phyloP scores from a whole-genome alignment of 169 alveolate species.

The Plasmodium chabaudi region DNA sequence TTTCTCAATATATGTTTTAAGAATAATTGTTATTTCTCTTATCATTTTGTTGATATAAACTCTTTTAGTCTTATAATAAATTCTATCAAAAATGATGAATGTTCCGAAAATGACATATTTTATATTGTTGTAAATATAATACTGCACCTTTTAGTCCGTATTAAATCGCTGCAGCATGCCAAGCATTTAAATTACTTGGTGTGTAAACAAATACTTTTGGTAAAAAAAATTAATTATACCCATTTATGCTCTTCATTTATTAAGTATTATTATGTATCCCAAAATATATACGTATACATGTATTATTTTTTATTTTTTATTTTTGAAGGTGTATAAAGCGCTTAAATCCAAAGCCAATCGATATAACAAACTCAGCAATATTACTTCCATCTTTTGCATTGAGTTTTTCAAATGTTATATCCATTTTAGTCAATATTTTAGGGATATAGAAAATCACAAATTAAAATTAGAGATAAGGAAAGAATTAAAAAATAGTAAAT shows the following conservation, averaged over 20 bases:
- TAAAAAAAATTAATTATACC: constrained; percentile 1
- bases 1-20: neutral
- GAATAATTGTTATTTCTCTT: constrained; percentile 40
- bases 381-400: constrained; percentile 10
- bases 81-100: constrained; percentile 9
- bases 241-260: neutral
- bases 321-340: constrained; percentile 17
- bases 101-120: constrained; percentile 16
- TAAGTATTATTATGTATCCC: neutral
- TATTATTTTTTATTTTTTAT: neutral
- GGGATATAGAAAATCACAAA: constrained; percentile 37
- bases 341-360: neutral
- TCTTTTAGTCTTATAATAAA: constrained; percentile 43
- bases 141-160: constrained; percentile 11
- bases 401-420: constrained; percentile 59
- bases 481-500: constrained; percentile 9
- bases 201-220: constrained; percentile 36
- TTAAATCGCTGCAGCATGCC: constrained; percentile 24
- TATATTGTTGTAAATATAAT: constrained; percentile 33
- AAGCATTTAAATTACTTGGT: constrained; percentile 8
- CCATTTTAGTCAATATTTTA: constrained; percentile 28
- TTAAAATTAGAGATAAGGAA: constrained; percentile 19
- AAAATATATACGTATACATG: neutral
- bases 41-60: constrained; percentile 54
- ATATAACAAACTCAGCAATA: neutral